Evolutionary conservation across 2,329 filamentous ascomycete species (phyloP).

Genomic region (Penicillium sp.): DNA sequence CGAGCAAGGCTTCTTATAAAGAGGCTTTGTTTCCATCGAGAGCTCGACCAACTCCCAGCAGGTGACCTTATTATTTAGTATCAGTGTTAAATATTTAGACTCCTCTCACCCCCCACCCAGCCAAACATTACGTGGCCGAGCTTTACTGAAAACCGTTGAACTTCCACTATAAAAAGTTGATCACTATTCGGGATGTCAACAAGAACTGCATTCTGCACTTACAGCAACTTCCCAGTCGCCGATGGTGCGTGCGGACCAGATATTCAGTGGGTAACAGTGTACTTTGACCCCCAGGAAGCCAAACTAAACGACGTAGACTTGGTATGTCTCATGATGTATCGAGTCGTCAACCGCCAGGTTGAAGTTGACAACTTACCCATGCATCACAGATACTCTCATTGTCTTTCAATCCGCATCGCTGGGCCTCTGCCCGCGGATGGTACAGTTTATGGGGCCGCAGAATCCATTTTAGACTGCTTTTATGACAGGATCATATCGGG

Average conservation of each 20-base stretch:
- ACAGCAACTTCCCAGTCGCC: neutral
- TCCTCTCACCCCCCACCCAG: neutral
- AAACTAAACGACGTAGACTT: neutral
- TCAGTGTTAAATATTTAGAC: neutral
- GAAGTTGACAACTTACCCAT: neutral
- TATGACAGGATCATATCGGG: neutral
- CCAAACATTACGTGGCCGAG: neutral
- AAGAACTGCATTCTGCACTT: neutral
- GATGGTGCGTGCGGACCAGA: neutral
- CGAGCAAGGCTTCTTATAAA: neutral
- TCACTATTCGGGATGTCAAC: neutral
- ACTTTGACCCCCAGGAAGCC: neutral
- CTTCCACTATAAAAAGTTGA: neutral
- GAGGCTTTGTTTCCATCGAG: neutral
- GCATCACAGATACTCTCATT: conserved; percentile 1
- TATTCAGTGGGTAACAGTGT: neutral
- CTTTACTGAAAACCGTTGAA: too few species aligned
- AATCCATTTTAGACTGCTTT: neutral
- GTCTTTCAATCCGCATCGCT: neutral
- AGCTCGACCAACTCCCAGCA: neutral
- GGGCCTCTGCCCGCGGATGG: neutral
- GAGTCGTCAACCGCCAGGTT: neutral
- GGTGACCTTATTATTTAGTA: neutral
- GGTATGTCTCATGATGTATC: conserved; percentile 1
- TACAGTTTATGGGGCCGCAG: neutral